phyloP scores from a whole-genome alignment of 2,329 filamentous ascomycete species.

The Cytospora chrysosperma region DNA sequence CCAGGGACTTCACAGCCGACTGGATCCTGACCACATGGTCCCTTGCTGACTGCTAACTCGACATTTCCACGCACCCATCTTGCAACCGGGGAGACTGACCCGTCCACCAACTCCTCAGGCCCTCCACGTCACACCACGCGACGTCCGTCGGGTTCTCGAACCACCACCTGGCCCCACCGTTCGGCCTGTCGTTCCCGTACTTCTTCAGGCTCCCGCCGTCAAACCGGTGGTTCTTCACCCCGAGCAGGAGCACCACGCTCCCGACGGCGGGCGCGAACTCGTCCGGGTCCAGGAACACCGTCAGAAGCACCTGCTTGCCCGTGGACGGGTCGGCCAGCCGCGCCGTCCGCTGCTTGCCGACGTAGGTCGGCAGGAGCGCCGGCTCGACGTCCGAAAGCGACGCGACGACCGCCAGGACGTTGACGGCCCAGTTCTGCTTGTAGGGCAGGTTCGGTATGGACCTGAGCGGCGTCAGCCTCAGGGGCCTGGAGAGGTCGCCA shows the following conservation, averaged over 20 bases:
- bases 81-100: not conserved
- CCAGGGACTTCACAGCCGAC: too few species aligned
- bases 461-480: conserved; percentile 52
- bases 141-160: conserved; percentile 47
- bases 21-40: too few species aligned
- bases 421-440: conserved; percentile 58
- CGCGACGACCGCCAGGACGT: conserved; percentile 51
- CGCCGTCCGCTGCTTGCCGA: conserved; percentile 47
- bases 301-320: conserved; percentile 51
- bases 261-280: conserved; percentile 47
- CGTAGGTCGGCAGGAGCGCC: conserved; percentile 45
- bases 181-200: conserved; percentile 39
- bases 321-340: conserved; percentile 53
- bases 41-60: too few species aligned
- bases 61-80: not conserved
- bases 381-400: conserved; percentile 49
- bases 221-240: conserved; percentile 58
- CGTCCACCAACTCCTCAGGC: conserved; percentile 47
- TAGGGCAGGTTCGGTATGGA: conserved; percentile 53
- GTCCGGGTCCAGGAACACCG: conserved; percentile 54
- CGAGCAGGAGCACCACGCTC: conserved; percentile 50
- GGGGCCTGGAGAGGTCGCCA: conserved; percentile 41
- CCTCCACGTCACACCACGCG: conserved; percentile 49
- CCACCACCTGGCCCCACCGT: conserved; percentile 46
- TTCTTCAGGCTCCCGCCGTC: conserved; percentile 47